Base-by-base conservation (phyloP, 768 basidiomycete genomes). In the Tremella yokohamensis region DNA sequence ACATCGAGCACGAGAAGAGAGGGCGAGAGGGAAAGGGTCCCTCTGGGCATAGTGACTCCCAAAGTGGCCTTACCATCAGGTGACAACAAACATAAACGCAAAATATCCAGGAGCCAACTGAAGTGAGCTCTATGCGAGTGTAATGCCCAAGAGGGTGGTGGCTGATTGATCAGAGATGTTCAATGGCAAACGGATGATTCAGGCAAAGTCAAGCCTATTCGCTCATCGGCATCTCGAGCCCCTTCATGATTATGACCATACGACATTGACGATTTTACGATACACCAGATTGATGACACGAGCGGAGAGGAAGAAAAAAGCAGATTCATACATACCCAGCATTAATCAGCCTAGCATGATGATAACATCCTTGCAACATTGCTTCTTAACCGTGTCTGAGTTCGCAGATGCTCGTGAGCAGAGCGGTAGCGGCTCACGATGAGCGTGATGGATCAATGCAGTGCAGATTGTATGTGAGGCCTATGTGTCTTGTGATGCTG, bases 131-230 rank as follows among this genome's bases (percentile, higher is more conserved):
- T 45, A 4, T 45, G 15, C 42, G 6, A 6, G 22, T 18, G 15
- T 8, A 15, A 45, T 45, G 42, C 6, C 4, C 6, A 22, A 4
- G 42, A 45, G 22, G 15, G 42, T 22, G 29, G 42, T 16, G 42
- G 22, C 42, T 39, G 12, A 25, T 51, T 26, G 20, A 34, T 18
- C 22, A 71, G 68, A 22, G 70, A 72, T 18, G 64, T 73, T 11
- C 60, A 64, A 34, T 73, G 70, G 70, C 62, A 67, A 44, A 60
- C 62, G 12, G 70, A 70, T 52, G 68, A 68, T 51, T 69, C 66
- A 57, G 70, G 70, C 12, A 53, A 58, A 19, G 26, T 72, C 16
- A 56, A 51, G 49, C 62, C 58, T 20, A 58, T 69, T 4, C 39
- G 65, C 34, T 51, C 58, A 15, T 52, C 58, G n/a, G 29, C 58